These are phyloP conservation scores for Colletotrichum spaethianum DNA, from an alignment of 2,329 filamentous ascomycete species.

Conservation along the genomic window DNA sequence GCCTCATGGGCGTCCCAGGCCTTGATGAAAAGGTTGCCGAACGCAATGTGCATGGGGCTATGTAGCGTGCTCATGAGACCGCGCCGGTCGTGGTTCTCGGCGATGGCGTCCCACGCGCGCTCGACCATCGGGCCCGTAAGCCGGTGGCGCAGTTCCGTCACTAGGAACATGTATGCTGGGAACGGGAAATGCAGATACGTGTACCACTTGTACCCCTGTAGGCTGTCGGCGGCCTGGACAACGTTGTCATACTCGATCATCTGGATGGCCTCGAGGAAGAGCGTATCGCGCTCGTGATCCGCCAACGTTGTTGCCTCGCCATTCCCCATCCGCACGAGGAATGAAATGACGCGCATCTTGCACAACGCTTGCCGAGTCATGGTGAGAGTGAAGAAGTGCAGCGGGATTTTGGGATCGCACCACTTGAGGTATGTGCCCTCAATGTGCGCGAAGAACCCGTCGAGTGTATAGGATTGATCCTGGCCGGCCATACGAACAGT, in stretches of 20 bases:
- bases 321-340: constrained; percentile 65
- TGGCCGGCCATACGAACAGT: constrained; percentile 64
- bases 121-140: constrained; percentile 69
- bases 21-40: constrained; percentile 71
- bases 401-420: constrained; percentile 71
- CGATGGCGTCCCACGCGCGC: constrained; percentile 71
- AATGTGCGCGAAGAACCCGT: constrained; percentile 68
- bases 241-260: constrained; percentile 73
- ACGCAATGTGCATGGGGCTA: constrained; percentile 70
- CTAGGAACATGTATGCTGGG: constrained; percentile 73
- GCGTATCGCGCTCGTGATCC: constrained; percentile 63
- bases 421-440: constrained; percentile 69
- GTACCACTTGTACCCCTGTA: constrained; percentile 71
- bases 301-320: constrained; percentile 56
- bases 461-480: constrained; percentile 64
- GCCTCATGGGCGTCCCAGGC: constrained; percentile 73
- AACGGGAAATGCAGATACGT: constrained; percentile 72
- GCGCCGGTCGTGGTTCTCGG: constrained; percentile 67
- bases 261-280: constrained; percentile 68
- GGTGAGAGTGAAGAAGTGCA: constrained; percentile 71
- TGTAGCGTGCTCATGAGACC: constrained; percentile 64
- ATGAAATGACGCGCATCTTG: constrained; percentile 69
- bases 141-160: constrained; percentile 68
- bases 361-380: constrained; percentile 70
- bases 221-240: constrained; percentile 64